Evolutionary conservation across 192 early-diverging fungal genomes (phyloP).

Genomic region (Thoreauomyces humboldtii): DNA sequence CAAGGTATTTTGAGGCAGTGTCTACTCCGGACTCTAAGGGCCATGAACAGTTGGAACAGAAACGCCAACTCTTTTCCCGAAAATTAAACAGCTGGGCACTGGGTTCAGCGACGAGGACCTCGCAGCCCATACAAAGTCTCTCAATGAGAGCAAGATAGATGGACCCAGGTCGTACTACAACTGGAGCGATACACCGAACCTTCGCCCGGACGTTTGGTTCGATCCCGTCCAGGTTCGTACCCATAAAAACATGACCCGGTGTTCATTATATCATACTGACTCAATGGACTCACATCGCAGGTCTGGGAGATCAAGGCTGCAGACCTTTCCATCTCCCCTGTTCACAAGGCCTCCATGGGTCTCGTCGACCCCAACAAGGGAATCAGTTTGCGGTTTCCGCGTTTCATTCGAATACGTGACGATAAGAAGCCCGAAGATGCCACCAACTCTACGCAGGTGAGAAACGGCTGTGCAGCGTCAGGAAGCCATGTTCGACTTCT

Average conservation of each 20-base stretch:
- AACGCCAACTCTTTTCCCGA: neutral
- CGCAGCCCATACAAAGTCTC: slow-evolving; percentile 63
- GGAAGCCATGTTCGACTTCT: neutral
- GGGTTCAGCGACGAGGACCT: slow-evolving; percentile 93
- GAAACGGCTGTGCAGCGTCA: neutral
- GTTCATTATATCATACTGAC: neutral
- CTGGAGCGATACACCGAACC: slow-evolving; percentile 64
- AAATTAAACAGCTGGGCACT: slow-evolving; percentile 89
- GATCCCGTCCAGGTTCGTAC: slow-evolving; percentile 66
- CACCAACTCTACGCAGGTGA: slow-evolving; percentile 82
- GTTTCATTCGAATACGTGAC: slow-evolving; percentile 92
- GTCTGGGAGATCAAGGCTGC: slow-evolving; percentile 98
- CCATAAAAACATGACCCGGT: too few relatives aligned
- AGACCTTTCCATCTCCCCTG: slow-evolving; percentile 94
- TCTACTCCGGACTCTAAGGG: too few relatives aligned
- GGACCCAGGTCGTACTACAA: slow-evolving; percentile 77
- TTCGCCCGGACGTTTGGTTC: slow-evolving; percentile 97
- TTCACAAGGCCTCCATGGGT: slow-evolving; percentile 87
- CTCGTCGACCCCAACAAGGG: slow-evolving; percentile 81
- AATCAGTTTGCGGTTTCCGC: slow-evolving; percentile 94
- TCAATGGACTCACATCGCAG: slow-evolving; percentile 27
- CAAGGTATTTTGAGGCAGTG: too few relatives aligned
- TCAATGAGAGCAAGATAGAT: slow-evolving; percentile 74
- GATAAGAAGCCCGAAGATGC: slow-evolving; percentile 94
- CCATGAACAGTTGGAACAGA: too few relatives aligned